phyloP scores from a whole-genome alignment of 1,139 yeast species.

The Starmera stellimalicola region DNA sequence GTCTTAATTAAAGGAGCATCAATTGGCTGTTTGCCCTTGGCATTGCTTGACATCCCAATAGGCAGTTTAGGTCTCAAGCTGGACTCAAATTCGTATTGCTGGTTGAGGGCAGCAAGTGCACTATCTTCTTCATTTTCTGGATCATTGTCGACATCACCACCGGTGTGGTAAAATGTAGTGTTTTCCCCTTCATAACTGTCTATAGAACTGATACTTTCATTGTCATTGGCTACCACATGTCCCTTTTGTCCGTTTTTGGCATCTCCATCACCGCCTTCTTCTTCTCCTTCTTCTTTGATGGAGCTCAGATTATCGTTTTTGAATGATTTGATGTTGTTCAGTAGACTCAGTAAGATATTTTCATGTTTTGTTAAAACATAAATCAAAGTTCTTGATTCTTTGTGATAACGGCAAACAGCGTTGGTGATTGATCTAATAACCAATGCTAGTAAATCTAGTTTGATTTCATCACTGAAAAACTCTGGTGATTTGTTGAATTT shows the following conservation, averaged over 20 bases:
- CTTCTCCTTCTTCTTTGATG: constrained; percentile 3
- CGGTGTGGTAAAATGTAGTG: constrained; percentile 2
- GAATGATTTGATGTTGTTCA: constrained; percentile 17
- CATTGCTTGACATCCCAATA: constrained; percentile 51
- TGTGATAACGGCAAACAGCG: constrained; percentile 38
- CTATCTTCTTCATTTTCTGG: constrained; percentile 1
- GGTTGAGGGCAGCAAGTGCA: too few species aligned
- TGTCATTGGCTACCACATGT: too few species aligned
- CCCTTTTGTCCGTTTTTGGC: constrained; percentile 5
- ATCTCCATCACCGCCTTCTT: constrained; percentile 4
- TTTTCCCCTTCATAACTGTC: constrained; percentile 1
- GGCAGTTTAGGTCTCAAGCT: constrained; percentile 32
- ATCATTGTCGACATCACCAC: constrained; percentile 2
- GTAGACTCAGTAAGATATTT: constrained; percentile 19
- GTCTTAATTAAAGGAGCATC: constrained; percentile 39
- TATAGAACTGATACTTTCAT: not conserved
- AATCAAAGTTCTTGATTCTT: constrained; percentile 44
- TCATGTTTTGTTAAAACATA: constrained; percentile 43
- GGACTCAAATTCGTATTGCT: constrained; percentile 16
- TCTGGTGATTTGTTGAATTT: constrained; percentile 13
- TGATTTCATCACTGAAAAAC: constrained; percentile 20
- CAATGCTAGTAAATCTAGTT: constrained; percentile 52
- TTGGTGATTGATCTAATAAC: constrained; percentile 45
- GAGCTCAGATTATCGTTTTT: constrained; percentile 8
- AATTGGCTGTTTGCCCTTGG: constrained; percentile 48